Percentiles rank a stretch among this genome's conserved stretches.
Evolutionary conservation across 1,284 basidiomycete species (phyloP).

Genomic region (Heliocybe sulcata): DNA sequence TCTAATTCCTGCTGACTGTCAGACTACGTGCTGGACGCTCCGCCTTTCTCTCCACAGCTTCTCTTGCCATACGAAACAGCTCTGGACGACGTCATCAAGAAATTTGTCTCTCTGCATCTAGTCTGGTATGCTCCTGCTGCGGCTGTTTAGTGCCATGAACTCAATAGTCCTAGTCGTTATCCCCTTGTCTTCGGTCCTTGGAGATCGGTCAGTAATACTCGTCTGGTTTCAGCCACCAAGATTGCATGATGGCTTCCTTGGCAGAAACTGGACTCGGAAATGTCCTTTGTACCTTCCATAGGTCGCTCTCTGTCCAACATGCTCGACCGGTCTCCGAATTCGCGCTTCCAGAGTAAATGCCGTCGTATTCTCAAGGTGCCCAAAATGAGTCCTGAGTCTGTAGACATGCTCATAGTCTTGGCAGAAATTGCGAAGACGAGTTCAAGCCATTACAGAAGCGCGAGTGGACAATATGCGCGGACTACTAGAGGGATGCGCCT

Average conservation of each 20-base stretch:
- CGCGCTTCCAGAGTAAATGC: conserved; percentile 35
- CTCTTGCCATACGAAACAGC: conserved; percentile 43
- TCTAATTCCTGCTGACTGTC: neutral
- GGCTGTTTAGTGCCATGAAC: conserved; percentile 5
- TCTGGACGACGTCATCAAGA: conserved; percentile 44
- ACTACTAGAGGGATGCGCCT: neutral
- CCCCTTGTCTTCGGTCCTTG: conserved; percentile 67
- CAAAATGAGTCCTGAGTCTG: conserved; percentile 4
- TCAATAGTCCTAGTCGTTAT: conserved; percentile 45
- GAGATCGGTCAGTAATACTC: conserved; percentile 38
- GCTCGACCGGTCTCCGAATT: conserved; percentile 41
- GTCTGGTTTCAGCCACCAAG: conserved; percentile 6
- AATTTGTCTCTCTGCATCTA: conserved; percentile 50
- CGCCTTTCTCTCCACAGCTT: conserved; percentile 40
- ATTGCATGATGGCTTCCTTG: conserved; percentile 5
- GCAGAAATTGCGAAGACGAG: neutral
- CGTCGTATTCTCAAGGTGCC: conserved; percentile 41
- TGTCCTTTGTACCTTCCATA: conserved; percentile 39
- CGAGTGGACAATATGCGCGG: neutral
- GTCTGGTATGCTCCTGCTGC: conserved; percentile 34
- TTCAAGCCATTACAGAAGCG: neutral
- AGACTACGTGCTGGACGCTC: conserved; percentile 6
- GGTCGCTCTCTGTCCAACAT: conserved; percentile 44
- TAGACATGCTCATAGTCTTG: neutral
- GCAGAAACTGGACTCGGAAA: conserved; percentile 55